phyloP scores from a whole-genome alignment of 2,329 filamentous ascomycete genomes.

The Clarireedia hainanense region DNA sequence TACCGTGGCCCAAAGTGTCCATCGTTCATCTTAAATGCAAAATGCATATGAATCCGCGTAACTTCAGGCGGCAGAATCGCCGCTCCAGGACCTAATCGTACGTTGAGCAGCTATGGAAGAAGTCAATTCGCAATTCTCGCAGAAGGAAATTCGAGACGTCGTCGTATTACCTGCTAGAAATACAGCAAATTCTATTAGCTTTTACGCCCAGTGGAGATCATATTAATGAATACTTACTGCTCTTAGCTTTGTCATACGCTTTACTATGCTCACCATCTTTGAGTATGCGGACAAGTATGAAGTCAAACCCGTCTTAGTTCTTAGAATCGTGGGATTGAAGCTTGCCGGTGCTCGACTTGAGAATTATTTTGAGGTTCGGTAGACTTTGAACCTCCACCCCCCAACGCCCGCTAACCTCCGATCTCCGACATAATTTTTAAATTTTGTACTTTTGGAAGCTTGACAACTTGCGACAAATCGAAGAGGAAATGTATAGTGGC shows the following conservation, averaged over 20 bases:
- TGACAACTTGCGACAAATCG: background rate
- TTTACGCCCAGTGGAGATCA: background rate
- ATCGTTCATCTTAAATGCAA: conserved; percentile 51
- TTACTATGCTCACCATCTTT: conserved; percentile 49
- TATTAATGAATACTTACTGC: conserved; percentile 46
- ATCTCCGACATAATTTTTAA: conserved; percentile 6
- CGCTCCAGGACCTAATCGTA: conserved; percentile 78
- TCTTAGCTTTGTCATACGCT: conserved; percentile 68
- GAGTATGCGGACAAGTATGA: conserved; percentile 8
- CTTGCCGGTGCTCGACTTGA: background rate
- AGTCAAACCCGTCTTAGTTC: background rate
- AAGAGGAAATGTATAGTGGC: background rate
- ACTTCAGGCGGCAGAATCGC: conserved; percentile 71
- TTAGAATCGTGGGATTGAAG: conserved; percentile 4
- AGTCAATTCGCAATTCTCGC: conserved; percentile 17
- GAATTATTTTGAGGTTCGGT: conserved; percentile 10
- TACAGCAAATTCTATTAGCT: conserved; percentile 13
- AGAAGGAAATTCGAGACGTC: conserved; percentile 7
- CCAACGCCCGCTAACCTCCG: conserved; percentile 1
- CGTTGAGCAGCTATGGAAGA: conserved; percentile 53
- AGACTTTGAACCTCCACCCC: background rate
- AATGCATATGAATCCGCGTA: conserved; percentile 67
- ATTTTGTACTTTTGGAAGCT: background rate
- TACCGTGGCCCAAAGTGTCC: conserved; percentile 71
- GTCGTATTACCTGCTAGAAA: conserved; percentile 36